Base-by-base conservation (phyloP, 169 alveolate species). In the Plasmodium chabaudi region DNA sequence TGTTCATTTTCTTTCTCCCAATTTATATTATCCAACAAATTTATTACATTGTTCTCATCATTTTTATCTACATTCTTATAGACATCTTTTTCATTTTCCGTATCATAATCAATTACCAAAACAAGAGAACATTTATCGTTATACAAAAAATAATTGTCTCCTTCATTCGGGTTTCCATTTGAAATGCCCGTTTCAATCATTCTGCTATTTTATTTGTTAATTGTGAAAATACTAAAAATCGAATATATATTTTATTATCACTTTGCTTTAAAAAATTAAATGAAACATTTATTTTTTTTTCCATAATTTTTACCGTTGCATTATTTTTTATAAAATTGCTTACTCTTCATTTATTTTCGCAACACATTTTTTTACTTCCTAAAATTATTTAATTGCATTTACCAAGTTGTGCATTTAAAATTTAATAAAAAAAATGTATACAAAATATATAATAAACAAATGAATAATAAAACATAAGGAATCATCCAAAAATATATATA, bases 91-190 rank as follows among this genome's bases (percentile, higher is more conserved):
- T 57, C 86, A 65, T 68, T 59, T 44, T 60, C 69, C 27, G 10
- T 69, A 5, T 59, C 64, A 10, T 70, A n/a, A 10, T 42, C 90
- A 44, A 69, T 59, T 15, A 86, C 12, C 55, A 86, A 69, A 55
- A 86, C 91, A 60, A 86, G 87, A 19, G 91, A 70, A 34, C 91
- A 86, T 63, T 46, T 72, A 59, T 86, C 91, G 60, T 64, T 47
- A 19, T 63, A 17, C 42, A 63, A 17, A 39, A 86, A 86, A 70
- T 12, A 15, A 23, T 44, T 60, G 34, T 59, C 56, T 64, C 10
- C 61, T n/a, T 63, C 34, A 21, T 61, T 27, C 27, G 21, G 27
- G 5, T 34, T 69, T 67, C 34, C 56, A 57, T 77, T 46, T 27
- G 42, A 34, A 34, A 19, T 49, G 49, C 68, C 68, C 15, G 57